Evolutionary conservation across 257 asterid species (phyloP).

Genomic region (Marsdenia floribunda): DNA sequence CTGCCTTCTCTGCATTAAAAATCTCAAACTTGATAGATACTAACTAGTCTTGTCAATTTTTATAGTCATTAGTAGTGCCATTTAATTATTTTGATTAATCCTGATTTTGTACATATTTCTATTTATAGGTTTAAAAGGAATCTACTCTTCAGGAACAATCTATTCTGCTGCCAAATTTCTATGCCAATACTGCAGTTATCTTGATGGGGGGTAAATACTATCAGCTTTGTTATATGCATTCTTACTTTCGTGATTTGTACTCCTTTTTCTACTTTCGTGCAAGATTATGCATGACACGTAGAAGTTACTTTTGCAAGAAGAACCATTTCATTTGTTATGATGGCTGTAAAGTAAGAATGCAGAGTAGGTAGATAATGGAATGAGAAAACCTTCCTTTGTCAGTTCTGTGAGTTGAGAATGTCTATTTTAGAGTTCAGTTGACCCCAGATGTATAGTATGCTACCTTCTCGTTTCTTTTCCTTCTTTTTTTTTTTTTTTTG

Average conservation of each 20-base stretch:
- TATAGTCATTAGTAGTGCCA: not conserved
- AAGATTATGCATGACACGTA: not conserved
- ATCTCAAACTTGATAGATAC: not conserved
- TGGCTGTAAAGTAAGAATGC: not conserved
- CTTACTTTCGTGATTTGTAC: not conserved
- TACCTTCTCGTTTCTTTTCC: not conserved
- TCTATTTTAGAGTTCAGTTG: not conserved
- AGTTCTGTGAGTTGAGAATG: not conserved
- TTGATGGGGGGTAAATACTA: slow-evolving; percentile 54
- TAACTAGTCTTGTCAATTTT: not conserved
- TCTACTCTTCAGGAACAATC: slow-evolving; percentile 66
- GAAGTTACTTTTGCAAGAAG: not conserved
- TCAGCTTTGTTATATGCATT: not conserved
- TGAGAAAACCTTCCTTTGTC: not conserved
- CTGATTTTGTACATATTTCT: not conserved
- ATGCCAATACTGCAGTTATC: slow-evolving; percentile 46
- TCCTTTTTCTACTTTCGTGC: not conserved
- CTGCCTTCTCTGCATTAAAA: not conserved
- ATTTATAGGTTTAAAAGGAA: slow-evolving; percentile 65
- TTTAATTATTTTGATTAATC: not conserved
- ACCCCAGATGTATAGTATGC: not conserved
- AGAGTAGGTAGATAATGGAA: not conserved
- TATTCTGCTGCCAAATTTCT: slow-evolving; percentile 67
- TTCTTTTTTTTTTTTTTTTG: no score
- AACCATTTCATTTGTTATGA: not conserved